These are phyloP conservation scores for Cryptococcus deneoformans DNA, from an alignment of 1,284 basidiomycete species.

Conservation along the genomic window DNA sequence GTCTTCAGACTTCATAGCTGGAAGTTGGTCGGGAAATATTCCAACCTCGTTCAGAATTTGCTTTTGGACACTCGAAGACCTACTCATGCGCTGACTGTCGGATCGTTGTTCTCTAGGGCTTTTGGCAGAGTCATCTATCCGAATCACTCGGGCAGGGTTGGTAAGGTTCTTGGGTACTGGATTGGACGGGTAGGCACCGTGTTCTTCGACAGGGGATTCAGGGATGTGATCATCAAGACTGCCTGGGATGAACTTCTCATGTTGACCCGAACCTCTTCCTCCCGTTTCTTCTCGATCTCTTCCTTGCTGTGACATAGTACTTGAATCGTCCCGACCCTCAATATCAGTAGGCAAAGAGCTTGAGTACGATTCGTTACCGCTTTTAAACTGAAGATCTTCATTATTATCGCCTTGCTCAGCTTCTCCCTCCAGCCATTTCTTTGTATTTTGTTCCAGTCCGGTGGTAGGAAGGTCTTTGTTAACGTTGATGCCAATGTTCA, in stretches of 20 bases:
- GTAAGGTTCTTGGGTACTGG: not conserved
- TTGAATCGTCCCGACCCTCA: constrained; percentile 9
- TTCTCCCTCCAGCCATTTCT: constrained; percentile 25
- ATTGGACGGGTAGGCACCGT: not conserved
- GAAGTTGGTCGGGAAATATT: constrained; percentile 22
- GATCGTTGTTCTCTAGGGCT: not conserved
- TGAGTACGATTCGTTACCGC: constrained; percentile 16
- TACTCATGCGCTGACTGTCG: not conserved
- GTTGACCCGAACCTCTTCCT: constrained; percentile 30
- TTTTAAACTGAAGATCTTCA: not conserved
- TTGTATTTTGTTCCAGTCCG: constrained; percentile 29
- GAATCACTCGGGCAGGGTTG: not conserved
- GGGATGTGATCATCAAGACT: constrained; percentile 2
- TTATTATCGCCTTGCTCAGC: constrained; percentile 7
- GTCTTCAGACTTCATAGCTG: constrained; percentile 38
- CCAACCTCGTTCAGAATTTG: constrained; percentile 34
- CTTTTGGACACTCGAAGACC: constrained; percentile 1
- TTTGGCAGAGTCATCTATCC: not conserved
- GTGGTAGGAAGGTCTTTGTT: constrained; percentile 29
- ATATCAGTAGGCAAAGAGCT: constrained; percentile 29
- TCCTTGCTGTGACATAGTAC: constrained; percentile 11
- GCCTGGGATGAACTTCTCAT: constrained; percentile 22
- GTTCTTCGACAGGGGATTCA: constrained; percentile 19
- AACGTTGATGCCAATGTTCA: not conserved
- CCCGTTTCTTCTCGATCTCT: constrained; percentile 30